Evolutionary conservation across 192 early-diverging fungal genomes (phyloP), one percentile per base, ranked within the genome.

Genomic region (Mortierella hygrophila): DNA sequence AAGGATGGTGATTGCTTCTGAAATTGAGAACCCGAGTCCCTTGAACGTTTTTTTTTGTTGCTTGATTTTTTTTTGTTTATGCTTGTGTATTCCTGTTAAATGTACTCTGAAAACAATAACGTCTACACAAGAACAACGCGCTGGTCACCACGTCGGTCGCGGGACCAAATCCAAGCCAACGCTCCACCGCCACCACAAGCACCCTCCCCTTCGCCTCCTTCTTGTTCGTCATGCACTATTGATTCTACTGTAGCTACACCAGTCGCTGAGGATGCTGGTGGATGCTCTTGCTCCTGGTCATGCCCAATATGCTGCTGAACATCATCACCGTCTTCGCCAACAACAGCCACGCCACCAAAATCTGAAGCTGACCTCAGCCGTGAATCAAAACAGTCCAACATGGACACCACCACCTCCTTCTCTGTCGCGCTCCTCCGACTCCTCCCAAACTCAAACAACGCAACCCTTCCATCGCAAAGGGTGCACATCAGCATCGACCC

Each of bases 1-100:
- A 92, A 88, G n/a, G 35, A 89, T 92, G 32, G 87, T 94, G 3
- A 80, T 90, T 18, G 70, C 82, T 6, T 90, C 87, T 5, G 87
- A 91, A 15, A 79, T 91, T 13, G 79, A 80, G 23, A 91, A 93
- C 70, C 90, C 91, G 32, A 81, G 82, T 70, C 71, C 86, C 47
- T 74, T 93, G 52, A 91, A 91, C 70, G 88, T 90, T 85, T 63
- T 88, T 87, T 29, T 46, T 47, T 35, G 35, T 69, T 37, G n/a
- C 32, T 11, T 40, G 20, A 11, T 11, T 63, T 63, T n/a, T 63
- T 35, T 35, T 35, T 35, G 35, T 35, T 35, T 35, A 35, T 35
- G 35, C 35, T 35, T 1, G 35, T 35, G 35, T 35, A 35, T 35
- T 35, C 35, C 35, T 35, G 35, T 35, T 35, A 1, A 1, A 35